These are phyloP conservation scores for Magnaporthiopsis incrustans DNA, from an alignment of 2,329 filamentous ascomycete genomes.

Conservation along the genomic window DNA sequence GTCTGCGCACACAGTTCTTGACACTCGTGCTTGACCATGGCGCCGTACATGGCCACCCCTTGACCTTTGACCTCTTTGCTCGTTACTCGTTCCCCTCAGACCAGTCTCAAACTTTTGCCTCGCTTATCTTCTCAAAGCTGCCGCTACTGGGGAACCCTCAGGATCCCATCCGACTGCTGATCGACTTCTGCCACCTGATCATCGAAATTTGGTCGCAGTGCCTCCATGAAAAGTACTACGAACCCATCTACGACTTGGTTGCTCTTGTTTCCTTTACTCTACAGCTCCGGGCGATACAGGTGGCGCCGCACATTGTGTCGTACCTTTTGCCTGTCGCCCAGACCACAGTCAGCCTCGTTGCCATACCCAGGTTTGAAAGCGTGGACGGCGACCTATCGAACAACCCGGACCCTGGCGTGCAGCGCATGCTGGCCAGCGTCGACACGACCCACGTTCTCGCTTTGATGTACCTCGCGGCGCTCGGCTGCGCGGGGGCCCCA, in stretches of 20 bases:
- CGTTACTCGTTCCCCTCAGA: conserved; percentile 58
- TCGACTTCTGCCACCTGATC: conserved; percentile 56
- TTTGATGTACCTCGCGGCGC: conserved; percentile 55
- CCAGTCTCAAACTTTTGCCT: conserved; percentile 53
- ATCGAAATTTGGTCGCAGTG: conserved; percentile 63
- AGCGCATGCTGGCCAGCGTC: conserved; percentile 45
- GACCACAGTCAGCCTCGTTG: conserved; percentile 51
- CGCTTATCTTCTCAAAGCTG: conserved; percentile 60
- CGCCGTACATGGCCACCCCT: conserved; percentile 43
- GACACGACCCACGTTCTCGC: conserved; percentile 56
- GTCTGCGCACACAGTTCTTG: conserved; percentile 37
- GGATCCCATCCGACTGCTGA: conserved; percentile 46
- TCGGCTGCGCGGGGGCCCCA: conserved; percentile 44
- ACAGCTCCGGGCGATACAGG: conserved; percentile 48
- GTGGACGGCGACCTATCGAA: conserved; percentile 38
- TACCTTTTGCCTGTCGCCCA: conserved; percentile 47
- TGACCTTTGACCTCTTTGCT: conserved; percentile 61
- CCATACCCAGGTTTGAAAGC: conserved; percentile 46
- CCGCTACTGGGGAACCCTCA: conserved; percentile 43
- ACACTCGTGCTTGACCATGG: conserved; percentile 58
- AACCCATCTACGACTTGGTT: conserved; percentile 57
- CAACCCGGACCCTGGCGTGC: conserved; percentile 31
- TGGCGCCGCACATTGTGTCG: conserved; percentile 51
- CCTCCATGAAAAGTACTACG: conserved; percentile 52
- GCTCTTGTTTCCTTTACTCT: conserved; percentile 58